Base-by-base conservation (phyloP, 2,329 filamentous ascomycete species). In the Clarireedia hainanense region DNA sequence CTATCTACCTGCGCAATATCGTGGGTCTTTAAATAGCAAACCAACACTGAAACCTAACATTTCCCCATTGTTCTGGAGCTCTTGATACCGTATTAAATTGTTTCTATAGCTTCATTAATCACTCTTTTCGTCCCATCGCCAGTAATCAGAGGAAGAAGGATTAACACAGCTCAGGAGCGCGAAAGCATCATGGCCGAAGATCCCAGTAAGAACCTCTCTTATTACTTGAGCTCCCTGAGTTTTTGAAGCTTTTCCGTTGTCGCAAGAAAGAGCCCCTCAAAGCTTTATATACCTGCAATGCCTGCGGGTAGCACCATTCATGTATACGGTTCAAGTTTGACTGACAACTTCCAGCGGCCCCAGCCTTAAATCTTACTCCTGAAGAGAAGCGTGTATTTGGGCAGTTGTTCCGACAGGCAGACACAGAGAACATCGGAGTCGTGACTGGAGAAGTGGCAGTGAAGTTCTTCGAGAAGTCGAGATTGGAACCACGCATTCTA, bases 401-500 rank as follows among this genome's bases (percentile, higher is more conserved):
- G 65, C 90, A 94, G 73, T 85, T 99, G 61, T 96, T 99, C 75
- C 85, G 88, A 71, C 86, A 91, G 67, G 94, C 94, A 63, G 94
- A 99, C 73, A 88, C 86, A 58, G 94, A 96, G 65, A 88, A 83
- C 69, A 86, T 96, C 57, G 91, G 91, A 55, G 91, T 97, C 61
- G 89, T 99, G 36, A 96, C 94, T 17, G 94, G 94, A 72, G 94
- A 99, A 73, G 81, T 95, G 59, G 94, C 94, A 57, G 91, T 99
- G 71, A 89, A 91, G 71, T 97, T 99, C 77, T 99, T 99, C 70
- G 91, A 97, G 73, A 94, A 94, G 78, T 97, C 94, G 47, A 86
- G 88, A 64, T 79, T 99, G 49, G 84, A 92, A 59, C 89, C 91
- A 53, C 84, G 89, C 60, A 80, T 94, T 49, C 79, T 99, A 58